These are phyloP conservation scores for Arabis hirsuta DNA, from an alignment of 345 rosid genomes.

Conservation along the genomic window DNA sequence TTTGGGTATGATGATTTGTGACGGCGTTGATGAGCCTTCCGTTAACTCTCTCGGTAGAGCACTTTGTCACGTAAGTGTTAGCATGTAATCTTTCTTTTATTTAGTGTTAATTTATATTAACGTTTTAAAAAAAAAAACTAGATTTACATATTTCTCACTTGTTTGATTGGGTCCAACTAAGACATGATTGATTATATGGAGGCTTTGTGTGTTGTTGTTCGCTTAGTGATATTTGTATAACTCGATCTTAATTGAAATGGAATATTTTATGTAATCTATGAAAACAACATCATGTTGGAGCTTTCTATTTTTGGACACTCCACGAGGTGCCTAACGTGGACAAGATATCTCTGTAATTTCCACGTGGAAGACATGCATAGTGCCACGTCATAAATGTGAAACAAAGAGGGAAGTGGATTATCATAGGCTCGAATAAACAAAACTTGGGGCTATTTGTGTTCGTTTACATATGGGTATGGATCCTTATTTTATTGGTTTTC, in stretches of 20 bases:
- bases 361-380: conserved; percentile 39
- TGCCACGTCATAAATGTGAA: conserved; percentile 30
- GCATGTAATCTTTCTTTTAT: neutral
- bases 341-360: neutral
- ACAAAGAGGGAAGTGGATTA: neutral
- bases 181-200: neutral
- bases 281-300: conserved; percentile 6
- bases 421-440: neutral
- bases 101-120: neutral
- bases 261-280: neutral
- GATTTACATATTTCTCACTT: neutral
- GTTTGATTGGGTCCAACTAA: neutral
- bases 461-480: too few relatives aligned
- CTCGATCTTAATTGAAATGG: neutral
- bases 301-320: conserved; percentile 35
- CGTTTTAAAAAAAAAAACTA: too few relatives aligned
- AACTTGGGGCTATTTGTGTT: too few relatives aligned
- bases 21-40: conserved; percentile 55
- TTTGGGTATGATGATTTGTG: conserved; percentile 46
- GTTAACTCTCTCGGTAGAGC: conserved; percentile 64
- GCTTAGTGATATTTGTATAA: neutral
- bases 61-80: conserved; percentile 69
- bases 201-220: neutral
- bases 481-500: too few relatives aligned
- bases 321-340: conserved; percentile 33